These are phyloP conservation scores for Trifolium fragiferum DNA, from an alignment of 306 rosid genomes.

Conservation along the genomic window DNA sequence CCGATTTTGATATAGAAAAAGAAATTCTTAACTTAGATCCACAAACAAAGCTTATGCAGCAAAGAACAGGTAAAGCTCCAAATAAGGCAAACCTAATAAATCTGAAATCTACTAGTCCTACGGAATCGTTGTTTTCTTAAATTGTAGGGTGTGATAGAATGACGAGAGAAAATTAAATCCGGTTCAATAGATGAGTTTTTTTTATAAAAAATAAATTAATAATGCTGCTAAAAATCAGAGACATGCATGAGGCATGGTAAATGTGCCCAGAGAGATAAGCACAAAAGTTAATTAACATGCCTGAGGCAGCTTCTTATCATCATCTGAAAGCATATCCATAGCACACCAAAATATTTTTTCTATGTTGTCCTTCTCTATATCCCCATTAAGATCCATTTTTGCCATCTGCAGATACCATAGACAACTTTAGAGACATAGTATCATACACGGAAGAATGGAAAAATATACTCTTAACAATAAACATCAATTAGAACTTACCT, in stretches of 20 bases:
- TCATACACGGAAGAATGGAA: neutral
- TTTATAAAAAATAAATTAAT: too few species aligned
- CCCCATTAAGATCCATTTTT: conserved; percentile 92
- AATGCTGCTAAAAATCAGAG: neutral
- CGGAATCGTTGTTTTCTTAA: conserved; percentile 16
- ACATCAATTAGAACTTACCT: conserved; percentile 57
- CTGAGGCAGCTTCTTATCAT: conserved; percentile 98
- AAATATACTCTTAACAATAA: conserved; percentile 13
- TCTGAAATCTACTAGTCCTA: conserved; percentile 2
- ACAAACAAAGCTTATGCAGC: neutral
- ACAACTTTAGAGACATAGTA: conserved; percentile 19
- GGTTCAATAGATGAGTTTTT: neutral
- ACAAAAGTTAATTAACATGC: conserved; percentile 49
- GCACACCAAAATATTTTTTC: conserved; percentile 94
- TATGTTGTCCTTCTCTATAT: conserved; percentile 73
- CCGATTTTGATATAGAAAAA: neutral
- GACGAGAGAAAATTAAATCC: conserved; percentile 16
- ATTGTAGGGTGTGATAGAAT: neutral
- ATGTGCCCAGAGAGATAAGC: neutral
- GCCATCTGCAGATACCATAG: conserved; percentile 71
- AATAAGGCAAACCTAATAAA: conserved; percentile 6
- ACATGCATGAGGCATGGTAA: conserved; percentile 4
- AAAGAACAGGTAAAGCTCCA: conserved; percentile 19
- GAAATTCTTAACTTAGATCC: neutral
- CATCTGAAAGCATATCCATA: conserved; percentile 96